Evolutionary conservation across 352 stramenopile species (phyloP), one percentile per base, ranked within the genome.

Genomic region (Phytophthora pini): DNA sequence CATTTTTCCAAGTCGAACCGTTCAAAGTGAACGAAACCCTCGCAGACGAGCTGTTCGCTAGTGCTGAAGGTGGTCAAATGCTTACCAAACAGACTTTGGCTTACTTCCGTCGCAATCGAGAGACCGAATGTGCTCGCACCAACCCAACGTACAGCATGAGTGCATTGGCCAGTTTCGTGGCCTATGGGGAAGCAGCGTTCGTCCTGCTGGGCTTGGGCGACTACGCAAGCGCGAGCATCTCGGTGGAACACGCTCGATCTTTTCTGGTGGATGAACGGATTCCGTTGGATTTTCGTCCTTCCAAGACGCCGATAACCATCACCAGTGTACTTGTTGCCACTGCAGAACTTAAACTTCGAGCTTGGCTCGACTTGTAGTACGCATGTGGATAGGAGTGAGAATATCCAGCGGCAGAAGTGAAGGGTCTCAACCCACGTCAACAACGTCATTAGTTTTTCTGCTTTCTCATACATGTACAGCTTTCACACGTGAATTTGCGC

Each of bases 211-310:
- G 47, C 7, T 73, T 92, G 55, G 77, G 77, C 13, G 77, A 89
- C 44, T 78, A 72, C 48, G 27, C 56, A 20, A 69, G 31, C 20
- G 65, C 71, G 36, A 68, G 40, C 15, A 82, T 90, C 26, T 77
- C 75, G 2, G 75, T 87, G 17, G 77, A 73, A 0, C 66, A 84
- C 40, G 76, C 76, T 12, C 68, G 66, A 13, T 80, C 70, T 3
- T 88, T 88, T 38, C 47, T 90, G 17, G 54, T 80, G 9, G 32
- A 85, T 8, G 79, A 90, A 69, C 70, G 73, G 40, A 76, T 89
- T 17, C 81, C 81, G 0, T 46, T 63, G 0, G 68, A 71, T 56
- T 90, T 79, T 29, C 61, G 52, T 15, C 60, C 59, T 24, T 77
- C 79, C 38, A 56, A 77, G 9, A 69, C 65, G 6, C 53, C 70